Evolutionary conservation across 805 yeast genomes (phyloP).

Genomic region (Cyberlindnera veronae): DNA sequence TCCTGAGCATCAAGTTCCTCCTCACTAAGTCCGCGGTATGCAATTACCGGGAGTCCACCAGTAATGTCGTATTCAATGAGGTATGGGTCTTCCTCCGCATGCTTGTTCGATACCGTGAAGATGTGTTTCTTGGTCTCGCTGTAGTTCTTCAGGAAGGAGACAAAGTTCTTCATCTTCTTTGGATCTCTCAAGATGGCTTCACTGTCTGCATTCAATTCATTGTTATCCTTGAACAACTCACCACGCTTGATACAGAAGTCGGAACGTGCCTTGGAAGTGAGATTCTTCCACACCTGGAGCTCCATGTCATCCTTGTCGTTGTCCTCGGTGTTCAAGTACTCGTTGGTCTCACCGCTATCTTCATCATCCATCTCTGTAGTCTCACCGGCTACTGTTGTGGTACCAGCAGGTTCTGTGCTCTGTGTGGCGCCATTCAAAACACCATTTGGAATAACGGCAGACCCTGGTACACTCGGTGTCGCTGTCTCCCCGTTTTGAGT

Average conservation of each 20-base stretch:
- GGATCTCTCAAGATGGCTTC: slow-evolving; percentile 68
- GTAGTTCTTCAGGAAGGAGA: slow-evolving; percentile 30
- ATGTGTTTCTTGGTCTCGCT: slow-evolving; percentile 32
- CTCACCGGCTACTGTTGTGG: slow-evolving; percentile 5
- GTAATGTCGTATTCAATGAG: slow-evolving; percentile 80
- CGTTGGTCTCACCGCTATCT: slow-evolving; percentile 39
- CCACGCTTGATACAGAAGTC: slow-evolving; percentile 69
- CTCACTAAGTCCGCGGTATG: slow-evolving; percentile 49
- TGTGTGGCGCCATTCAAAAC: not conserved
- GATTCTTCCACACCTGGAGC: slow-evolving; percentile 76
- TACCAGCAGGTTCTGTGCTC: slow-evolving; percentile 6
- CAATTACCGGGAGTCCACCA: slow-evolving; percentile 72
- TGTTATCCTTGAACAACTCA: slow-evolving; percentile 55
- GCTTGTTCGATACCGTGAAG: slow-evolving; percentile 29
- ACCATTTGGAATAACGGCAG: not conserved
- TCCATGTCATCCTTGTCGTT: slow-evolving; percentile 70
- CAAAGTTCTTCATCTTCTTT: slow-evolving; percentile 59
- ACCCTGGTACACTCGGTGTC: not conserved
- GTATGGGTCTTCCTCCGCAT: slow-evolving; percentile 39
- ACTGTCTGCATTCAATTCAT: slow-evolving; percentile 58
- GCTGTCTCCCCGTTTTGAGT: not conserved
- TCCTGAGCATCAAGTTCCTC: slow-evolving; percentile 45
- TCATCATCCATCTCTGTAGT: slow-evolving; percentile 22
- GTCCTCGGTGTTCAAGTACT: slow-evolving; percentile 46
- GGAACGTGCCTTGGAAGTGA: slow-evolving; percentile 76